Evolutionary conservation across 768 basidiomycete genomes (phyloP), one percentile per base, ranked within the genome.

Genomic region (Tricholoma flavovirens): DNA sequence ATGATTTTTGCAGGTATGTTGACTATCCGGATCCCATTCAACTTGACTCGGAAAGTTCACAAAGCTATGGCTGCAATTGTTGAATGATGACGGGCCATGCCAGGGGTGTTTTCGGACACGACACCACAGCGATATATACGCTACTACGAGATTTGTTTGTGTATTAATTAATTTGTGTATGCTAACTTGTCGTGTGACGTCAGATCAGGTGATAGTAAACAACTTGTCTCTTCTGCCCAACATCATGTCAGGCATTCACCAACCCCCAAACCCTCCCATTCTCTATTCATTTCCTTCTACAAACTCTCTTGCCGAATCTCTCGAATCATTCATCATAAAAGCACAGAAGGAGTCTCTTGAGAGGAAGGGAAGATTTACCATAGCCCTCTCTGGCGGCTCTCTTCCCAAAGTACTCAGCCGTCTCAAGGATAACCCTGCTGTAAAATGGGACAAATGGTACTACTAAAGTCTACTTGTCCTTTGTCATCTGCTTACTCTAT

Each of bases 11-110:
- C 72, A 98, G 95, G 71, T 95, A 93, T 76, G 89, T 93, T 64
- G 96, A 99, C 77, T 99, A 98, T 73, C 96, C 96, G 26, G 96
- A 99, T 72, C 96, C 96, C 14, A 98, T 99, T 71, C 88, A 93
- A 71, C 90, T 98, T 70, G 93, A 98, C 73, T 84, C 89, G 55
- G 93, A 97, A 75, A 88, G 81, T 68, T 86, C 88, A 54, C 93
- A 95, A 78, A 89, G 78, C 71, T 93, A 92, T 67, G 90, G 88
- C 55, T 98, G 95, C 81, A 93, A 83, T 68, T 98, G 95, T 75
- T 95, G 64, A 75, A 36, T 14, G 35, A 3, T 60, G 21, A 32
- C 12, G 9, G 40, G 5, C 6, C 40, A 17, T 3, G 10, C 30
- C 10, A 32, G 30, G 30, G 30, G 30, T 3, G 15, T 38, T 15